These are phyloP conservation scores for Phytophthora foliorum DNA, from an alignment of 352 stramenopile species.

Conservation along the genomic window DNA sequence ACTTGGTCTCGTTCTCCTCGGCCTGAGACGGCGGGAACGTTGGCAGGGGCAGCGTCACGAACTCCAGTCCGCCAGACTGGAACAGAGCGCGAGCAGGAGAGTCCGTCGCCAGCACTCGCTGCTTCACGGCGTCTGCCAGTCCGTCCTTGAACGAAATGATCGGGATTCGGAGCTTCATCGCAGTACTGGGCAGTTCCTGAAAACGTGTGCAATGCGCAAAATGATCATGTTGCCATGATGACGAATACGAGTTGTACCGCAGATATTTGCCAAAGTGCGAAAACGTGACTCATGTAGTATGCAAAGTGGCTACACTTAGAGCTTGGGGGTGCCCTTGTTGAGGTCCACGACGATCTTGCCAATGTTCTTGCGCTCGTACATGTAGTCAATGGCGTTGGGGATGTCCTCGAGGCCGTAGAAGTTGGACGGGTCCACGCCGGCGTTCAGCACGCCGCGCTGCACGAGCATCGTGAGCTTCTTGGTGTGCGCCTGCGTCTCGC, in stretches of 20 bases:
- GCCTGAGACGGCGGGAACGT: constrained; percentile 29
- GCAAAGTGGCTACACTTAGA: constrained; percentile 37
- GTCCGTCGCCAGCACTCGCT: constrained; percentile 36
- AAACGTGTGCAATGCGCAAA: too few relatives aligned
- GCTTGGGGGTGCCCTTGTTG: constrained; percentile 40
- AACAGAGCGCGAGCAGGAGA: constrained; percentile 55
- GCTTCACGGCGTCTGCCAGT: constrained; percentile 49
- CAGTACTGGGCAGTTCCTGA: too few relatives aligned
- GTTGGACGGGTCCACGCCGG: constrained; percentile 52
- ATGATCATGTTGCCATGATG: constrained; percentile 46
- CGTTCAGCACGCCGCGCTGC: constrained; percentile 57
- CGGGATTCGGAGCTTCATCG: constrained; percentile 49
- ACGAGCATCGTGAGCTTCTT: constrained; percentile 62
- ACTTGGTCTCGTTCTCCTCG: constrained; percentile 17
- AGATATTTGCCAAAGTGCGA: constrained; percentile 5
- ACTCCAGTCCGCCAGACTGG: constrained; percentile 47
- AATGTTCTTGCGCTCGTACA: constrained; percentile 83
- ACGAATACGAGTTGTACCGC: constrained; percentile 52
- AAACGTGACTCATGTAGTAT: too few relatives aligned
- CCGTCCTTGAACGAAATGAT: constrained; percentile 64
- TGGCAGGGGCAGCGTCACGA: constrained; percentile 43
- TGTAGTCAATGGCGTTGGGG: constrained; percentile 71
- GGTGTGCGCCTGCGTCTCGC: constrained; percentile 50
- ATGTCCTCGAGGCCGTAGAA: constrained; percentile 74
- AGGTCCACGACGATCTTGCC: constrained; percentile 88